Conservation (phyloP, 306 rosid species). For the Bauhinia variegata region DNA sequence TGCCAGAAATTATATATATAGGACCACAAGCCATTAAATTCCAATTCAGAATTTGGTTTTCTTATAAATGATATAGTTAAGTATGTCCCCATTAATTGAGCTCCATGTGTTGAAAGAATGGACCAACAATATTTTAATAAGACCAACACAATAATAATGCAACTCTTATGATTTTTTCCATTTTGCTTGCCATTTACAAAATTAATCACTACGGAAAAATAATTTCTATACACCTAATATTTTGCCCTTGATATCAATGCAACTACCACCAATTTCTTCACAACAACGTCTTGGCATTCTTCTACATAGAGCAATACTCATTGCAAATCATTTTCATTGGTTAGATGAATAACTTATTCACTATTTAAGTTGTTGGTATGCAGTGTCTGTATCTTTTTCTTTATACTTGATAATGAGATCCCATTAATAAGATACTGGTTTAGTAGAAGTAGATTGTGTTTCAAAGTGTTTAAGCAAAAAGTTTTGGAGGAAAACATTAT, state of each 20-base stretch:
- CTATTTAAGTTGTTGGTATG: too few relatives aligned
- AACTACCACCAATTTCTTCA: conserved; percentile 3
- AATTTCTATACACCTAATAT: conserved; percentile 1
- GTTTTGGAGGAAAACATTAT: too few relatives aligned
- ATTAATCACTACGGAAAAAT: conserved; percentile 24
- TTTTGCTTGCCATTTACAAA: conserved; percentile 24
- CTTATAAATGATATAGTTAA: neutral
- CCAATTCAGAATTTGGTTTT: neutral
- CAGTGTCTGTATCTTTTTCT: too few relatives aligned
- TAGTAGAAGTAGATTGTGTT: too few relatives aligned
- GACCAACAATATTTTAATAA: too few relatives aligned
- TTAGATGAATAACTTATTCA: neutral
- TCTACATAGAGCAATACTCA: conserved; percentile 19
- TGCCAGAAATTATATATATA: neutral
- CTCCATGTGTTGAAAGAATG: neutral
- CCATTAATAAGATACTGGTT: too few relatives aligned
- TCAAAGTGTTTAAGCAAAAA: too few relatives aligned
- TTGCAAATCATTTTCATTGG: conserved; percentile 7
- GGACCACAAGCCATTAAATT: conserved; percentile 4
- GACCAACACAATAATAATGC: neutral
- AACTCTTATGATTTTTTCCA: conserved; percentile 9
- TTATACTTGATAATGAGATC: too few relatives aligned
- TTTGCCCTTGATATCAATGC: too few relatives aligned
- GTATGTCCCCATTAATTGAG: conserved; percentile 5
- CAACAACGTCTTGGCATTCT: neutral